Evolutionary conservation across 2,329 filamentous ascomycete species (phyloP).

Genomic region (Phaeoacremonium minimum): DNA sequence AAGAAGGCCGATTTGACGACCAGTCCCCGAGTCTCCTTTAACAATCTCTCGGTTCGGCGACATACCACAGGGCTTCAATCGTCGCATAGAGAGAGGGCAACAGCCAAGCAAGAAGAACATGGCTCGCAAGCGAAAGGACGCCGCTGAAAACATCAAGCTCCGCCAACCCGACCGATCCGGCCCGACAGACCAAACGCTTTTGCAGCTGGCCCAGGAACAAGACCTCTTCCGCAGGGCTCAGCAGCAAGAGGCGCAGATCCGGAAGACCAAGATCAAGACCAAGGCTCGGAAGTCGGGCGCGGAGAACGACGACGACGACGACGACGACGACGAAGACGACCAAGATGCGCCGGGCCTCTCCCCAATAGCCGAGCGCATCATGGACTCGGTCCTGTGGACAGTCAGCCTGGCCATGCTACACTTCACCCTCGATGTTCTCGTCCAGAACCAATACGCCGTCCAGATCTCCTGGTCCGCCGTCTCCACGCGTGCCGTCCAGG

Average conservation of each 20-base stretch:
- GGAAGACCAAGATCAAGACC: neutral
- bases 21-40: too few relatives aligned
- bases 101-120: constrained; percentile 21
- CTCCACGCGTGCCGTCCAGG: constrained; percentile 43
- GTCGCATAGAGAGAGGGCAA: too few relatives aligned
- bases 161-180: constrained; percentile 64
- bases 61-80: too few relatives aligned
- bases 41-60: too few relatives aligned
- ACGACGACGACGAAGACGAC: constrained; percentile 19
- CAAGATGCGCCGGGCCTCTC: constrained; percentile 29
- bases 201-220: constrained; percentile 66
- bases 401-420: constrained; percentile 66
- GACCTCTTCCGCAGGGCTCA: constrained; percentile 50
- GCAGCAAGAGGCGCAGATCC: constrained; percentile 6
- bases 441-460: constrained; percentile 73
- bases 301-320: constrained; percentile 27
- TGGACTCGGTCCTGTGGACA: constrained; percentile 55
- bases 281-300: neutral
- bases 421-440: constrained; percentile 73
- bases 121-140: constrained; percentile 46
- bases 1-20: too few relatives aligned
- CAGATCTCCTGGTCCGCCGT: constrained; percentile 58
- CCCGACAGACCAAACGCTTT: constrained; percentile 62
- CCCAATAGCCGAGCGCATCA: constrained; percentile 42
- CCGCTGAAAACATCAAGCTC: constrained; percentile 52